Base-by-base conservation (phyloP, 2,329 filamentous ascomycete species). In the Ascochyta viciae-villosae region DNA sequence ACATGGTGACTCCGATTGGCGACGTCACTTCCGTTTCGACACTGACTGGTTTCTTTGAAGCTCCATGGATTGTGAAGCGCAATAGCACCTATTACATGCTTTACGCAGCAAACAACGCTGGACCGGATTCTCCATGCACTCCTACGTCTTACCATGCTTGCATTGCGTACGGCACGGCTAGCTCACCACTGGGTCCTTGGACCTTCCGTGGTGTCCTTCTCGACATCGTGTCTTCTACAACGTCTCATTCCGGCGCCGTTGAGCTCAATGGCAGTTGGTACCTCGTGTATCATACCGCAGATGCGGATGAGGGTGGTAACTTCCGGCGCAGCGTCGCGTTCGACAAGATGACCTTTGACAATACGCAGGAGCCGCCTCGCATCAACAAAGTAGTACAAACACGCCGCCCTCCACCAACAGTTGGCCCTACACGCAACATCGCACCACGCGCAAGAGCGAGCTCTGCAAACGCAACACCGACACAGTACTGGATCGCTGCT, bases 71-170 rank as follows among this genome's bases (percentile, higher is more conserved):
- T 7, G 74, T 74, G 51, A 76, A 75, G 62, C 68, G 71, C 0
- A 64, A 63, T 1, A 51, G 51, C 4, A 76, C 74, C 0, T 78
- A 78, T 60, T 78, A 78, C 61, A 70, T 78, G 67, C 61, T 78
- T 5, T 78, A 77, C 40, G 75, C 76, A 1, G 76, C 70, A 4
- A 78, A 78, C 54, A 76, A 76, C 52, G 75, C 74, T 1, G 74
- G 74, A 2, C 52, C 68, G 1, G 58, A 67, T 50, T 77, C 74
- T 1, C 74, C 74, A 1, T 77, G 74, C 61, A 76, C 75, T 1
- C 74, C 75, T 6, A 77, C 74, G 1, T 72, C 69, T 10, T 77
- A 76, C 55, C 74, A 77, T 50, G 75, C 75, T 4, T 77, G 75
- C 47, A 72, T 77, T 37, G 74, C 73, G 6, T 76, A 77, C 44